phyloP scores from a whole-genome alignment of 164 flowering plant genomes.

The Piper longum region DNA sequence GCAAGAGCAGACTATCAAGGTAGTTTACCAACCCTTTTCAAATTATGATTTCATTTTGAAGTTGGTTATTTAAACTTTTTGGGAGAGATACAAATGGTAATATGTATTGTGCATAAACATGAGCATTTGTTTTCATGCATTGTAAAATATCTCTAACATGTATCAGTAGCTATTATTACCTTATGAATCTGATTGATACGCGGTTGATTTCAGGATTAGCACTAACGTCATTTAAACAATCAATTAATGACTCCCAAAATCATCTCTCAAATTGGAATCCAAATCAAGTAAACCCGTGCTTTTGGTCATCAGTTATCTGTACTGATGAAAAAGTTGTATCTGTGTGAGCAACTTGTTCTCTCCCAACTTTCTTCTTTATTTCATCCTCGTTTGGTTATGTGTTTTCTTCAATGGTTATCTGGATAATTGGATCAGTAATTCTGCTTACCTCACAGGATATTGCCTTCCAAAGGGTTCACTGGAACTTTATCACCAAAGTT shows the following conservation, averaged over 20 bases:
- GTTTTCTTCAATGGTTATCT: not conserved
- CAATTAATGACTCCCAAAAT: constrained; percentile 37
- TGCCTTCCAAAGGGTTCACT: constrained; percentile 58
- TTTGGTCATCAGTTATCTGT: constrained; percentile 71
- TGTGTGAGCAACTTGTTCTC: constrained; percentile 36
- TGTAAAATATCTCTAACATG: not conserved
- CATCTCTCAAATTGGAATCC: constrained; percentile 73
- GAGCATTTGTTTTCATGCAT: not conserved
- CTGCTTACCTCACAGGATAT: constrained; percentile 33
- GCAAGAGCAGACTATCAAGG: not conserved
- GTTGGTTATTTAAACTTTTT: too few species aligned
- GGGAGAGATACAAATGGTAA: too few species aligned
- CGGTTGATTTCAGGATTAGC: constrained; percentile 50
- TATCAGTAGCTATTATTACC: not conserved
- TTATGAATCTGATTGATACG: constrained; percentile 2
- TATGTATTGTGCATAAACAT: not conserved
- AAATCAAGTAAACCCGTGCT: constrained; percentile 75
- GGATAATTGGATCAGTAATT: not conserved
- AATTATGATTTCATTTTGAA: not conserved
- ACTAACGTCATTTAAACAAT: constrained; percentile 36
- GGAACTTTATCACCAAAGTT: constrained; percentile 60
- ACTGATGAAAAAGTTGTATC: constrained; percentile 21
- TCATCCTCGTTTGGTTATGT: not conserved
- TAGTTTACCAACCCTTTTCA: not conserved
- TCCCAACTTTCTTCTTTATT: not conserved